These are phyloP conservation scores for Tricholoma terreum DNA, from an alignment of 768 basidiomycete species.

Conservation along the genomic window DNA sequence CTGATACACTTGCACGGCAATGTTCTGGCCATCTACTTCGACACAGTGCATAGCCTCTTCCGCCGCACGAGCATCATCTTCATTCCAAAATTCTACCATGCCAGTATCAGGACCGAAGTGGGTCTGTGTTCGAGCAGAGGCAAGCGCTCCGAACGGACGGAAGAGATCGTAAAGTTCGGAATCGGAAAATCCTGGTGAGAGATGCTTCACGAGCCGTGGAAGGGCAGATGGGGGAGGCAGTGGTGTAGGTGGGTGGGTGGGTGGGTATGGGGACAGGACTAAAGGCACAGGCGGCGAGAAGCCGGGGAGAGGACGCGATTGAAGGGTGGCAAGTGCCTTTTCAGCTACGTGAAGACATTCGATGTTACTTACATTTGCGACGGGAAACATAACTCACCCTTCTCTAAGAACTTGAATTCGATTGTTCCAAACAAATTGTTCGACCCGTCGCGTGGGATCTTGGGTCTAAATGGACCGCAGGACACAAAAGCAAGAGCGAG, in stretches of 20 bases:
- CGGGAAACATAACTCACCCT: slow-evolving; percentile 49
- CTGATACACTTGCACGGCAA: slow-evolving; percentile 78
- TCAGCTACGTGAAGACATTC: slow-evolving; percentile 54
- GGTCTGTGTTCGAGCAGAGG: slow-evolving; percentile 70
- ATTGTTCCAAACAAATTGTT: slow-evolving; percentile 63
- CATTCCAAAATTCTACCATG: slow-evolving; percentile 83
- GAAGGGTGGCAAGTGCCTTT: slow-evolving; percentile 83
- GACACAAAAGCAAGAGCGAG: slow-evolving; percentile 69
- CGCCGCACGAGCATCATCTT: slow-evolving; percentile 76
- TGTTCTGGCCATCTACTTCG: slow-evolving; percentile 81
- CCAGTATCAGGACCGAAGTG: slow-evolving; percentile 77
- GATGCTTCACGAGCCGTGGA: slow-evolving; percentile 82
- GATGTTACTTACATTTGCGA: slow-evolving; percentile 6
- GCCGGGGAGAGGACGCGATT: slow-evolving; percentile 68
- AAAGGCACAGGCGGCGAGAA: slow-evolving; percentile 57
- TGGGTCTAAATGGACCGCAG: slow-evolving; percentile 81
- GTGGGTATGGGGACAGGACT: slow-evolving; percentile 80
- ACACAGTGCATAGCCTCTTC: slow-evolving; percentile 83
- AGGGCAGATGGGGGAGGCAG: slow-evolving; percentile 74
- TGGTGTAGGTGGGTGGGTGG: slow-evolving; percentile 70
- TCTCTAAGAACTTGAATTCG: slow-evolving; percentile 79
- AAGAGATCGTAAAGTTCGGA: slow-evolving; percentile 81
- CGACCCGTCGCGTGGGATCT: slow-evolving; percentile 59
- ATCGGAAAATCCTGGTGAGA: slow-evolving; percentile 67
- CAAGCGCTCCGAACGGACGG: slow-evolving; percentile 79